These are phyloP conservation scores for Jatropha podagrica DNA, from an alignment of 441 rosid genomes.

Conservation along the genomic window DNA sequence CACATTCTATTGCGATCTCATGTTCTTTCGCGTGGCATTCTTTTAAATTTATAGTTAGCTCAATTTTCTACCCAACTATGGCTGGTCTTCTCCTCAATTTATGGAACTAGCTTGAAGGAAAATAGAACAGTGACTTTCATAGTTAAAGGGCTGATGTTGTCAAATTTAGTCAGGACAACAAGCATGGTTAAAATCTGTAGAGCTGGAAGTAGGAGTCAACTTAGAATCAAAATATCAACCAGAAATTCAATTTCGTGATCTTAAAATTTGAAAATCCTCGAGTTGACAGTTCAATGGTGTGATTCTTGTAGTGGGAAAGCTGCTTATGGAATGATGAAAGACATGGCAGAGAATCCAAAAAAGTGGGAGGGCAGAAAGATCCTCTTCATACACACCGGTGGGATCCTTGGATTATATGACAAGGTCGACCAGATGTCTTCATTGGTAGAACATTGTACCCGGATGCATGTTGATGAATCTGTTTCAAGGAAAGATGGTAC, in stretches of 20 bases:
- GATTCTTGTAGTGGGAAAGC: constrained; percentile 69
- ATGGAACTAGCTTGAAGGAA: neutral
- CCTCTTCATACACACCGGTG: constrained; percentile 86
- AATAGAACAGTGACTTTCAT: neutral
- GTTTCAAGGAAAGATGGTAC: constrained; percentile 64
- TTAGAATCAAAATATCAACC: too few relatives aligned
- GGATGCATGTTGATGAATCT: constrained; percentile 79
- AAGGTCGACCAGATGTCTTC: constrained; percentile 76
- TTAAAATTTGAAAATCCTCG: neutral
- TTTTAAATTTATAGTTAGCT: too few relatives aligned
- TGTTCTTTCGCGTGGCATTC: too few relatives aligned
- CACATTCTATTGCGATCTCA: too few relatives aligned
- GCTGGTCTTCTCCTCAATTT: neutral
- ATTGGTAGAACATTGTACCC: constrained; percentile 56
- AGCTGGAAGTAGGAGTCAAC: neutral
- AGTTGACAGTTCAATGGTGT: constrained; percentile 7
- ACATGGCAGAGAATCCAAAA: constrained; percentile 65
- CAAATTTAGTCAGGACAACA: neutral
- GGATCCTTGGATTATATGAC: constrained; percentile 73
- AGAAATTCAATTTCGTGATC: neutral
- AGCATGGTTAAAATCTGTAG: neutral
- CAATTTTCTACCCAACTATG: too few relatives aligned
- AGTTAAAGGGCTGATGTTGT: neutral
- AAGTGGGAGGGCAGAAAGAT: constrained; percentile 83
- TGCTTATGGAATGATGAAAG: constrained; percentile 68